Base-by-base conservation (phyloP, 768 basidiomycete species). In the Podaxis carcinomalis region DNA sequence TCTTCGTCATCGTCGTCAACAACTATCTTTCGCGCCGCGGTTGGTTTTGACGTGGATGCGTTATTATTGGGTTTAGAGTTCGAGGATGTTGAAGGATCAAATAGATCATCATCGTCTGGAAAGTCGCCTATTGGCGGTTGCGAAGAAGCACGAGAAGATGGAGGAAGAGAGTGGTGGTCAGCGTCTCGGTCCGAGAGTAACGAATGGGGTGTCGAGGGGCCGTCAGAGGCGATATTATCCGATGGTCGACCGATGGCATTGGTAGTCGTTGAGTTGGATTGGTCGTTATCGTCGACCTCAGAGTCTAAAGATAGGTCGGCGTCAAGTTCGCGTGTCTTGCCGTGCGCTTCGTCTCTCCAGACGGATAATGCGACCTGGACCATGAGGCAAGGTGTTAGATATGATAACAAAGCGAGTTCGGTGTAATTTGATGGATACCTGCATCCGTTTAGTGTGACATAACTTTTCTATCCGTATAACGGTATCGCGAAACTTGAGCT, bases 391-490 rank as follows among this genome's bases (percentile, higher is more conserved):
- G 61, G 21, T 16, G 36, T 55, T 25, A 61, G 32, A 46, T 36
- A 44, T 9, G 13, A 4, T 7, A 21, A 3, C 10, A 21, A 6
- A n/a, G 14, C 2, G 35, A 50, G 53, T 23, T 19, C 36, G 61
- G 49, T 42, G 14, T 16, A 46, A 54, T 21, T 27, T 28, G 13
- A 21, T 14, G 76, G 84, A 63, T 69, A 97, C 96, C 74, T 89
- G 82, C 88, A 98, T 90, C 13, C 90, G 83, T 54, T 86, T 85
- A 5, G 90, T 88, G 65, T 91, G 90, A 69, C 93, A 97, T 10
- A 97, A 72, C 66, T 89, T 92, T 77, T 99, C 96, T 9, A 98
- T 84, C 9, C 89, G 82, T 35, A 84, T 76, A 4, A 96, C 86
- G 0, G 94, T 96, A 68, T 97, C 95, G 49, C 80, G 80, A 72